Evolutionary conservation across 2,329 filamentous ascomycete species (phyloP).

Genomic region (Neofusicoccum ribis): DNA sequence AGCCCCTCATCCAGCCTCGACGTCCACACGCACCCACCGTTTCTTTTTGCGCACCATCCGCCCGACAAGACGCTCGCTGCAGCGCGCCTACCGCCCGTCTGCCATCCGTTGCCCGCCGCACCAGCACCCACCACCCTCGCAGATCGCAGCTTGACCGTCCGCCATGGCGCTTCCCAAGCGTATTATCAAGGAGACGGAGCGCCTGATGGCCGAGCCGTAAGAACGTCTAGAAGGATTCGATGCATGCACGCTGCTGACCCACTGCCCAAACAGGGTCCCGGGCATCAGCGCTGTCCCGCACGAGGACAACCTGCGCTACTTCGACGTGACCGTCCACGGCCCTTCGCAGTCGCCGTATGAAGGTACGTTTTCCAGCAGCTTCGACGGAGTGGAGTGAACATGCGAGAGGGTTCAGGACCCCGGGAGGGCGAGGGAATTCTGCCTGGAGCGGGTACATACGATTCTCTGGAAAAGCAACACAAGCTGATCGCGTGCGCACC

Average conservation of each 20-base stretch:
- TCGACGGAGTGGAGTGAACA: background rate
- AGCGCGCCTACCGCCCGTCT: background rate
- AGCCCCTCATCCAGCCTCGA: constrained; percentile 3
- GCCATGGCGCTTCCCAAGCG: constrained; percentile 82
- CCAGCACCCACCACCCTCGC: background rate
- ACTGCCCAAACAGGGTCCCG: constrained; percentile 67
- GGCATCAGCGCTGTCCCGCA: constrained; percentile 95
- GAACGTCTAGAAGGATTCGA: constrained; percentile 34
- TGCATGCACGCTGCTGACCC: background rate
- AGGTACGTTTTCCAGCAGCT: constrained; percentile 57
- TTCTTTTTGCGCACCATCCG: background rate
- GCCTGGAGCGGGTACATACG: no score
- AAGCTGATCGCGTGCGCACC: constrained; percentile 18
- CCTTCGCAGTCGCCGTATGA: constrained; percentile 93
- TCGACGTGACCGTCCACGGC: constrained; percentile 95
- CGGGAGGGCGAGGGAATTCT: no score
- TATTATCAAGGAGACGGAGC: constrained; percentile 98
- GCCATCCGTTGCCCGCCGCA: background rate
- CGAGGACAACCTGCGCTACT: constrained; percentile 96
- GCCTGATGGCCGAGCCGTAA: constrained; percentile 94
- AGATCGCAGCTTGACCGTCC: background rate
- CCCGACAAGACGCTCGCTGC: background rate
- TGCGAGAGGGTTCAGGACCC: background rate
- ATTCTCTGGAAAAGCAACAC: background rate
- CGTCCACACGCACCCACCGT: background rate